Conservation (phyloP, 345 rosid species). For the Eucalyptus marginata region DNA sequence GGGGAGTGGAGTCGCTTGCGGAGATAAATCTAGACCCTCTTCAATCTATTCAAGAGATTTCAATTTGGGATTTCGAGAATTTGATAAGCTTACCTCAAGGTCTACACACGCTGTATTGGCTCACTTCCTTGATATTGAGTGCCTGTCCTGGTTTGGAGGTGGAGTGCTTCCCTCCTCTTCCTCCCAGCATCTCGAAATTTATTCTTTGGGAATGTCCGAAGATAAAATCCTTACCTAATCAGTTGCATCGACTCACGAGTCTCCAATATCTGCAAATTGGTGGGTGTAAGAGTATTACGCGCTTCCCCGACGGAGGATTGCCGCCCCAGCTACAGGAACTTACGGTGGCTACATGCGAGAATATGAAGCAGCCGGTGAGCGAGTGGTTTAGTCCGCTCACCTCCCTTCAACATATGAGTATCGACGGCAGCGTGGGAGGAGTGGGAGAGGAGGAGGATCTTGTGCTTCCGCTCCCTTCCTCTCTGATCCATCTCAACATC, state of each 20-base stretch:
- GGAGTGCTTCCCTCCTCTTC: background rate
- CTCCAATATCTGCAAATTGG: rapidly evolving
- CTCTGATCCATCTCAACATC: rapidly evolving
- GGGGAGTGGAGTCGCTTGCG: background rate
- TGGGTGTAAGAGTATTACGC: rapidly evolving
- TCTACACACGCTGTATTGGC: background rate
- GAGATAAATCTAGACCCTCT: background rate
- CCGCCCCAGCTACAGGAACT: rapidly evolving
- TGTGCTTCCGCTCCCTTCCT: background rate
- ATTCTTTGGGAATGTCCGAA: rapidly evolving
- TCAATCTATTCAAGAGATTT: background rate
- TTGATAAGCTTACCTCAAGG: background rate
- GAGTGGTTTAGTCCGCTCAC: background rate
- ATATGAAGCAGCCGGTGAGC: background rate
- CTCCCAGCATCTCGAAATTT: rapidly evolving
- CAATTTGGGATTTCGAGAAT: rapidly evolving
- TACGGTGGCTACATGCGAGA: rapidly evolving
- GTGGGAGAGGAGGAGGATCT: background rate
- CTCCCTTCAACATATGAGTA: rapidly evolving
- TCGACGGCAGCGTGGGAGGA: background rate
- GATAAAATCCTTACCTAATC: background rate
- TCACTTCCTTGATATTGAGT: rapidly evolving
- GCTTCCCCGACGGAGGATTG: background rate
- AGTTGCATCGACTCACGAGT: rapidly evolving
- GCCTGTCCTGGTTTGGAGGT: rapidly evolving